Conservation (phyloP, 352 stramenopile species). For the Globisporangium heterothallicum region DNA sequence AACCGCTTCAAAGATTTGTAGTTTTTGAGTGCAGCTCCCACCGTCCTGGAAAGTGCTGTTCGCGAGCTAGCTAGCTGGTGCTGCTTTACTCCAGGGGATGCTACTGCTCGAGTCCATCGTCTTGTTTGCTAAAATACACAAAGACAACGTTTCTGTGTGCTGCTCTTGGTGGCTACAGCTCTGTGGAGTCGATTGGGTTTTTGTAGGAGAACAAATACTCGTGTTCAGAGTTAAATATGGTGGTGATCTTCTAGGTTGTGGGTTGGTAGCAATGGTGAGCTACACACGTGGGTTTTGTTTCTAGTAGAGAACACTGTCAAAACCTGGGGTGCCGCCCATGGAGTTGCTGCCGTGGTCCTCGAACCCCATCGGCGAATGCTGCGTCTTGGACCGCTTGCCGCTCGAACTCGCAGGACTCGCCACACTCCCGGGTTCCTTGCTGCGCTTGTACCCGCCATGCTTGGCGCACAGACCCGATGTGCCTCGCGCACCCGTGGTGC, state of each 20-base stretch:
- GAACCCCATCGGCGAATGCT: slow-evolving; percentile 8
- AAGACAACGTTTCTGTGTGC: too few relatives aligned
- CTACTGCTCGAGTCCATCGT: too few relatives aligned
- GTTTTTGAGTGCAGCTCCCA: too few relatives aligned
- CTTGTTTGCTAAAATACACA: too few relatives aligned
- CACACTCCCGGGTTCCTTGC: slow-evolving; percentile 14
- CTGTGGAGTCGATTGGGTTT: too few relatives aligned
- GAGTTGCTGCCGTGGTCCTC: neutral
- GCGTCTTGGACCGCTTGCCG: slow-evolving; percentile 19
- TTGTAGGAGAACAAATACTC: neutral
- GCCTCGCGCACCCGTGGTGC: slow-evolving; percentile 65
- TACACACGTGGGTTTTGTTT: neutral
- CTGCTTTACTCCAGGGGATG: too few relatives aligned
- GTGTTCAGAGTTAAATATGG: neutral
- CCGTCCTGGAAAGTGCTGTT: too few relatives aligned
- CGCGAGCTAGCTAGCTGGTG: too few relatives aligned
- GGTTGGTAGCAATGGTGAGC: too few relatives aligned
- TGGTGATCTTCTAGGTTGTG: neutral
- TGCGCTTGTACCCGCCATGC: slow-evolving; percentile 74
- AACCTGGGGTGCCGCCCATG: neutral
- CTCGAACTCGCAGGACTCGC: slow-evolving; percentile 3
- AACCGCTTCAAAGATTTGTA: slow-evolving; percentile 45
- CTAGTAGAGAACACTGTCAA: slow-evolving; percentile 11
- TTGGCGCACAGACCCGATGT: slow-evolving; percentile 75
- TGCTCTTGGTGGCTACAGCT: too few relatives aligned